phyloP scores from a whole-genome alignment of 768 basidiomycete genomes.

The Leccinum aurantiacum region DNA sequence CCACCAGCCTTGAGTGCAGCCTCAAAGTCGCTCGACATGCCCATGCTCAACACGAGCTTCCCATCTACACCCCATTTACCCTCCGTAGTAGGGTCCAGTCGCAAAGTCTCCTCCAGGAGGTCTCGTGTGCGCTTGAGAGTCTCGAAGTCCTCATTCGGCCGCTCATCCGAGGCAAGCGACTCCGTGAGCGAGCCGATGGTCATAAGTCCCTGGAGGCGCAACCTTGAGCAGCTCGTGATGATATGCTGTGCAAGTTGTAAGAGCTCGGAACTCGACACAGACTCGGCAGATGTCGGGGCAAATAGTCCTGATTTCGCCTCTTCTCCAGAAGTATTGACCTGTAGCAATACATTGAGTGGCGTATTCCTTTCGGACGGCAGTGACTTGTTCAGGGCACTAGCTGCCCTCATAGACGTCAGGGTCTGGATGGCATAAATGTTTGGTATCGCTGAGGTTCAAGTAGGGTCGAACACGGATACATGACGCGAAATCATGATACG shows the following conservation, averaged over 20 bases:
- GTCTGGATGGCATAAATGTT: constrained; percentile 90
- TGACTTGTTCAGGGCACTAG: constrained; percentile 74
- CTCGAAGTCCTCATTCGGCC: constrained; percentile 74
- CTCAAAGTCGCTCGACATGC: constrained; percentile 96
- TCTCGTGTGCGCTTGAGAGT: constrained; percentile 63
- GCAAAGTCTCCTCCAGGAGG: constrained; percentile 49
- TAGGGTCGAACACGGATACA: constrained; percentile 6
- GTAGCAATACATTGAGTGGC: constrained; percentile 81
- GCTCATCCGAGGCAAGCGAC: constrained; percentile 48
- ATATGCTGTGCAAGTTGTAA: constrained; percentile 69
- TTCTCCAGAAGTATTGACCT: constrained; percentile 96
- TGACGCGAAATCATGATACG: constrained; percentile 18
- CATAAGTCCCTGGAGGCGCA: constrained; percentile 88
- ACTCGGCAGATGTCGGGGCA: constrained; percentile 45
- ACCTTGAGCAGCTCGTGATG: constrained; percentile 65
- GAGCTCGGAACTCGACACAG: constrained; percentile 48
- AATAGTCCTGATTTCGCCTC: constrained; percentile 83
- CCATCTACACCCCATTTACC: constrained; percentile 51
- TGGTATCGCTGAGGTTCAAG: constrained; percentile 61
- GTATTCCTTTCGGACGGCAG: constrained; percentile 53
- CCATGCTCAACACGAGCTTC: constrained; percentile 78
- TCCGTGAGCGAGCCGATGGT: constrained; percentile 87
- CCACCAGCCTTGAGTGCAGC: constrained; percentile 81
- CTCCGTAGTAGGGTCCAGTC: constrained; percentile 21
- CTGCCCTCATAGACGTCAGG: constrained; percentile 76